Base-by-base conservation (phyloP, 495 filamentous ascomycete species). In the Annulohypoxylon bovei region DNA sequence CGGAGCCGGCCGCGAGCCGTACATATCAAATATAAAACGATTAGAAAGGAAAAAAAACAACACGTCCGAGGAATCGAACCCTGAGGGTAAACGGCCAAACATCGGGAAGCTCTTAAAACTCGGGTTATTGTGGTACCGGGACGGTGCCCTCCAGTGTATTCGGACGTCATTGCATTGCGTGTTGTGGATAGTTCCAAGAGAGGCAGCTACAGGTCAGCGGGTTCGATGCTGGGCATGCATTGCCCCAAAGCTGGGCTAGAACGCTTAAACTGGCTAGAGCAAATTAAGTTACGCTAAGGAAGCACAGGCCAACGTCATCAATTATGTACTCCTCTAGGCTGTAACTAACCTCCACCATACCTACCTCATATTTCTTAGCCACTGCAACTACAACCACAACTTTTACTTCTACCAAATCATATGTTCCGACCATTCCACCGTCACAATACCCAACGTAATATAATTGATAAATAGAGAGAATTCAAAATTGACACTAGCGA, bases 241-340 rank as follows among this genome's bases (percentile, higher is more conserved):
- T 42, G 59, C 42, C 53, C 35, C 49, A 27, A 53, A 27, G 47
- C 59, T 63, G 32, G 66, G 25, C 27, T 32, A 54, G 49, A 55
- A 44, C 11, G 25, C 25, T 27, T 27, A 18, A 18, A 58, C 35
- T 14, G 5, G 37, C 55, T 30, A 30, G 22, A 7, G 14, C 54
- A 42, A 14, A 55, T 30, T 40, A 14, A 18, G 60, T 16, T 37
- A 49, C 23, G 46, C 30, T 28, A 53, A 57, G 46, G 57, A 49
- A 72, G 70, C 70, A 72, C 64, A 52, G 39, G 70, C 70, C 70
- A 72, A 72, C 70, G 70, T 72, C 70, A 72, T 72, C 64, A 18
- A 72, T 68, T 64, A 71, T 32, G 46, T 61, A 55, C 37, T 50
- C 60, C 39, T 56, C 57, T 18, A 71, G 47, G 50, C 49, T 71